phyloP scores from a whole-genome alignment of 805 yeast species.

The Pichia membranifaciens region DNA sequence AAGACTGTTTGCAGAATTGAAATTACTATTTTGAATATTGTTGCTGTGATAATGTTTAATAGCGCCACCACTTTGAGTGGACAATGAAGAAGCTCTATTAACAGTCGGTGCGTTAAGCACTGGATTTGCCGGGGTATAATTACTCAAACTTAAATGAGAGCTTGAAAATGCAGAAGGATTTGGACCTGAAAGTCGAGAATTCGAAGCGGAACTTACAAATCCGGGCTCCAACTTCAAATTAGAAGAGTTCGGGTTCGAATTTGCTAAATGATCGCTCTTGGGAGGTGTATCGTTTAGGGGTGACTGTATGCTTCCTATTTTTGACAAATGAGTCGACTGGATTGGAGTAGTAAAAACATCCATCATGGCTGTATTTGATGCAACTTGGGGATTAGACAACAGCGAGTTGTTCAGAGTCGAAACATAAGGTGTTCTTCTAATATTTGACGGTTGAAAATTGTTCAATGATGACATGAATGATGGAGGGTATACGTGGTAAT shows the following conservation, averaged over 20 bases:
- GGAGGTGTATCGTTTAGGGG: background rate
- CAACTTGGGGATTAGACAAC: background rate
- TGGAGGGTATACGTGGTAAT: too few relatives aligned
- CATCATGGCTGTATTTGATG: background rate
- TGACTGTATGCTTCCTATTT: background rate
- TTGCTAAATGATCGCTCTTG: background rate
- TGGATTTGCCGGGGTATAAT: slow-evolving; percentile 3
- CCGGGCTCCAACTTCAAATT: slow-evolving; percentile 6
- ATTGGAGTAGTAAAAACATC: slow-evolving; percentile 3
- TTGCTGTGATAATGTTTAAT: slow-evolving; percentile 1
- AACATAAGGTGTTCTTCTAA: slow-evolving; percentile 5
- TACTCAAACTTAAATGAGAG: background rate
- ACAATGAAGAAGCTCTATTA: too few relatives aligned
- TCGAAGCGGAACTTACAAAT: slow-evolving; percentile 5
- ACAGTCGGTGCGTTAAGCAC: background rate
- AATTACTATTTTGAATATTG: background rate
- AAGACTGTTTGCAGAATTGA: background rate
- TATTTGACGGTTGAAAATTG: slow-evolving; percentile 4
- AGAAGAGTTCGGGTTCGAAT: background rate
- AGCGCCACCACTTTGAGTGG: background rate
- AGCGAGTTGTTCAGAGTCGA: background rate
- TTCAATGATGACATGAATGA: slow-evolving; percentile 6
- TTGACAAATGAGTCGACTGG: background rate
- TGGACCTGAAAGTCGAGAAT: background rate
- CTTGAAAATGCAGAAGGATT: background rate